A percentile compares a stretch with the other conserved stretches of the same genome.
Conservation (phyloP, 1,284 basidiomycete species). For the Boletus semigastroideus region DNA sequence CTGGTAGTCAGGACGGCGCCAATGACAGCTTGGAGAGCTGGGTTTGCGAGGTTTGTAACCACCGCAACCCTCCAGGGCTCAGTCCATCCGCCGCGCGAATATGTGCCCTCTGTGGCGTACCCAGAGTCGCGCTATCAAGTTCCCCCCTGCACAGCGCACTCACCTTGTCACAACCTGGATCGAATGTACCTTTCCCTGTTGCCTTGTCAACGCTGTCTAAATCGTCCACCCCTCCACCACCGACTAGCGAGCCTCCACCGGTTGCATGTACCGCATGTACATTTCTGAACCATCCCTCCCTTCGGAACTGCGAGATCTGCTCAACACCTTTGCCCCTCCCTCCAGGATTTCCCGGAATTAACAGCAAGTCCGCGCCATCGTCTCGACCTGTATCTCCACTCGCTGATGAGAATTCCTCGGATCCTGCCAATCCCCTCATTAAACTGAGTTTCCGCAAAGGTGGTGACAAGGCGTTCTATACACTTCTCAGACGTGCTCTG, state of each 20-base stretch:
- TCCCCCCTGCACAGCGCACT: conserved; percentile 29
- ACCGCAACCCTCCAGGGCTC: conserved; percentile 71
- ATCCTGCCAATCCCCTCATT: conserved; percentile 44
- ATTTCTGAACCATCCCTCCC: conserved; percentile 84
- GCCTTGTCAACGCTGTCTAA: conserved; percentile 22
- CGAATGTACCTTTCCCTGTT: conserved; percentile 32
- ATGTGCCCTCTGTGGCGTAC: conserved; percentile 76
- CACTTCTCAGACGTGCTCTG: conserved; percentile 74
- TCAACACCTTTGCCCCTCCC: conserved; percentile 57
- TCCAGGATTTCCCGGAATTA: conserved; percentile 21
- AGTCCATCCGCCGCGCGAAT: conserved; percentile 59
- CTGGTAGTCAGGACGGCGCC: conserved; percentile 19
- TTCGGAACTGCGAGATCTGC: conserved; percentile 87
- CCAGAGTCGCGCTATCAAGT: conserved; percentile 46
- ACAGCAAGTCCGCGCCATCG: conserved; percentile 58
- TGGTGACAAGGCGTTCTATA: conserved; percentile 85
- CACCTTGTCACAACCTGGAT: conserved; percentile 40
- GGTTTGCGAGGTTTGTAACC: conserved; percentile 86
- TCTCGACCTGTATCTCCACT: conserved; percentile 57
- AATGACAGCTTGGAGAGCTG: conserved; percentile 55
- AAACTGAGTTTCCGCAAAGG: conserved; percentile 90
- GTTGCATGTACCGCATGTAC: conserved; percentile 87
- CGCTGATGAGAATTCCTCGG: conserved; percentile 35
- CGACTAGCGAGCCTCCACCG: conserved; percentile 5
- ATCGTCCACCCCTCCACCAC: conserved; percentile 20